Evolutionary conservation across 148 eudicot genomes (phyloP), one percentile per base, ranked within the genome.

Genomic region (Vaccinium vitisidaea): DNA sequence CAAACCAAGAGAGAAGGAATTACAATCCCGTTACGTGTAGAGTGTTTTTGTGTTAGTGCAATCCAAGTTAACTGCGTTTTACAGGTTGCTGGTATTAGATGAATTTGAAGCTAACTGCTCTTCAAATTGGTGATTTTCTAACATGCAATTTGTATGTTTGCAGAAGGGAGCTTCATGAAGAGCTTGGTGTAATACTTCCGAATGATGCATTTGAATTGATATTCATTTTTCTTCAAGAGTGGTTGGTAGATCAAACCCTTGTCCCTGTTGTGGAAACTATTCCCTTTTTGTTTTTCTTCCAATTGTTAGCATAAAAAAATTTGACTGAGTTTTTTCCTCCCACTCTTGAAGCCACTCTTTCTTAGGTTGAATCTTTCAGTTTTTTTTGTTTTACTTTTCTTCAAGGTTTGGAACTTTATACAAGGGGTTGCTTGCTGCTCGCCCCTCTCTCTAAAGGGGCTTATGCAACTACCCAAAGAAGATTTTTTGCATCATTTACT

Each of bases 151-250:
- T 81, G 79, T 55, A 59, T 86, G 77, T 83, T 90, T 89, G 85
- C 92, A 97, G 99, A 91, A 93, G 98, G 89, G 99, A 97, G 90
- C 99, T 97, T 88, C 93, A 92, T 59, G 99, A 97, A 89, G 99
- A 97, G 91, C 96, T 97, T 74, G 99, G 99, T 61, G 81, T 97
- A 70, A 83, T 84, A 79, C 97, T 97, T 83, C 98, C 98, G 27
- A 92, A 90, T 87, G 97, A 97, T 88, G 99, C 99, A 80, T 97
- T 97, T 88, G 99, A 97, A 86, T 81, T 92, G 83, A 67, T 97
- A 27, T 97, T 93, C 67, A 87, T 92, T 86, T 93, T 88, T 75
- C 88, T 95, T 18, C 87, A 92, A 82, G 94, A 97, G 88, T 87
- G 95, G 99, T 97, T 86, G 19, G 94, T 91, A 43, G 52, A 74